phyloP scores from a whole-genome alignment of 805 yeast genomes.

The Saturnispora kantuleensis region DNA sequence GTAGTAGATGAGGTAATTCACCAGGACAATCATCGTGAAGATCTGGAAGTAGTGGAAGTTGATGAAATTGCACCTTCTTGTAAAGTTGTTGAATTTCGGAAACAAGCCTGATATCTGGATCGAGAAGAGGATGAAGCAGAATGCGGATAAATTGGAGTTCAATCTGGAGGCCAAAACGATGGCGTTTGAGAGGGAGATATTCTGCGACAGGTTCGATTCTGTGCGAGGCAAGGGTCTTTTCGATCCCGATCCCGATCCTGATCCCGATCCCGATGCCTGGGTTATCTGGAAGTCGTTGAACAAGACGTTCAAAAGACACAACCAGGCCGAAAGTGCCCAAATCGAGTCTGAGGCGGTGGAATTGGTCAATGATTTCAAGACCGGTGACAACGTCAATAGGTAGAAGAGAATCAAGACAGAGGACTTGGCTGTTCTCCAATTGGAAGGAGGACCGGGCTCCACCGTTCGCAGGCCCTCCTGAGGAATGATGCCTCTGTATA shows the following conservation, averaged over 20 bases:
- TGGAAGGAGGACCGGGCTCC: slow-evolving; percentile 18
- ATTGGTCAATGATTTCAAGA: slow-evolving; percentile 74
- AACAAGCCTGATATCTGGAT: slow-evolving; percentile 62
- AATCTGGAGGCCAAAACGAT: slow-evolving; percentile 87
- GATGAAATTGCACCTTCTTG: slow-evolving; percentile 33
- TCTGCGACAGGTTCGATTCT: slow-evolving; percentile 61
- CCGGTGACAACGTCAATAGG: slow-evolving; percentile 76
- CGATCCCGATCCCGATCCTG: neutral
- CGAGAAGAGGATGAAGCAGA: slow-evolving; percentile 69
- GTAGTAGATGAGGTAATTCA: slow-evolving; percentile 25
- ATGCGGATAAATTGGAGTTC: slow-evolving; percentile 62
- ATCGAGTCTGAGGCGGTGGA: slow-evolving; percentile 91
- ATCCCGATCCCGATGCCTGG: slow-evolving; percentile 5
- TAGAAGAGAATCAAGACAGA: slow-evolving; percentile 59
- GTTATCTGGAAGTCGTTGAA: slow-evolving; percentile 55
- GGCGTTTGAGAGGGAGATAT: slow-evolving; percentile 74
- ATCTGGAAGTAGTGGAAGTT: slow-evolving; percentile 26
- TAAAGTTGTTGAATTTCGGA: slow-evolving; percentile 58
- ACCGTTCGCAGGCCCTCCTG: neutral
- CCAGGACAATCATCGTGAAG: slow-evolving; percentile 21
- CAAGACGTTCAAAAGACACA: slow-evolving; percentile 57
- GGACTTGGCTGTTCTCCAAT: slow-evolving; percentile 43
- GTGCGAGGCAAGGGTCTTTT: neutral
- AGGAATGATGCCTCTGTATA: slow-evolving; percentile 5
- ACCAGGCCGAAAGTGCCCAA: slow-evolving; percentile 83